These are phyloP conservation scores for Rubroboletus pulcherrimus DNA, from an alignment of 768 basidiomycete genomes.

Conservation along the genomic window DNA sequence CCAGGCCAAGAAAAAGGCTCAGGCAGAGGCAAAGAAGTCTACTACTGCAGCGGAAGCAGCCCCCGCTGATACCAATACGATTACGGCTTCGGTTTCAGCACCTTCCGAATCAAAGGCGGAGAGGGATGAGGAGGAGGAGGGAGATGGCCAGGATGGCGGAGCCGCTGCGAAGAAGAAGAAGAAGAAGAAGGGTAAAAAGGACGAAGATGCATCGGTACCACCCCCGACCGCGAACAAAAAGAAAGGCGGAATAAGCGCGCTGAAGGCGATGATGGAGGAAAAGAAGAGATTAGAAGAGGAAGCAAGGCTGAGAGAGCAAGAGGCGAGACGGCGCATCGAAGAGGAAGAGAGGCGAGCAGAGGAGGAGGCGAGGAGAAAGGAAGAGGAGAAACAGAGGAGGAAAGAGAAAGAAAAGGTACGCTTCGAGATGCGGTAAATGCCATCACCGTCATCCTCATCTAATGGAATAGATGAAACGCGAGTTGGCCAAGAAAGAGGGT, in stretches of 20 bases:
- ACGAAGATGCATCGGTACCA: slow-evolving; percentile 50
- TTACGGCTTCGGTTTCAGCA: slow-evolving; percentile 14
- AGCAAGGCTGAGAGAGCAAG: slow-evolving; percentile 63
- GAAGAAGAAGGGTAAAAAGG: slow-evolving; percentile 77
- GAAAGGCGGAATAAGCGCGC: slow-evolving; percentile 74
- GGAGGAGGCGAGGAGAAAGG: slow-evolving; percentile 73
- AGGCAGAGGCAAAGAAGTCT: slow-evolving; percentile 80
- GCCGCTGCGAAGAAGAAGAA: slow-evolving; percentile 75
- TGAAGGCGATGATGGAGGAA: slow-evolving; percentile 91
- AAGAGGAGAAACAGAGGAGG: slow-evolving; percentile 77
- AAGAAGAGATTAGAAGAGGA: slow-evolving; percentile 88
- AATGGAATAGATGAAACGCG: slow-evolving; percentile 71
- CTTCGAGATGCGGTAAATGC: not conserved
- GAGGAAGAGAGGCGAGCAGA: slow-evolving; percentile 80
- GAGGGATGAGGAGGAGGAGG: slow-evolving; percentile 62
- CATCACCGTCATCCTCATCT: not conserved
- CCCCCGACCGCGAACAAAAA: slow-evolving; percentile 52
- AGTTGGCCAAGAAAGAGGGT: slow-evolving; percentile 91
- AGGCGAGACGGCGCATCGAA: slow-evolving; percentile 76
- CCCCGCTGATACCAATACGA: slow-evolving; percentile 24
- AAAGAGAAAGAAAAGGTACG: slow-evolving; percentile 88
- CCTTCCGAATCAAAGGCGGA: slow-evolving; percentile 32
- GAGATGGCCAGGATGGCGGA: slow-evolving; percentile 54
- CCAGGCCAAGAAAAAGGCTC: slow-evolving; percentile 75
- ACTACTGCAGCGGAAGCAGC: slow-evolving; percentile 30